These are phyloP conservation scores for Podaxis mareebaensis DNA, from an alignment of 768 basidiomycete species.

Conservation along the genomic window DNA sequence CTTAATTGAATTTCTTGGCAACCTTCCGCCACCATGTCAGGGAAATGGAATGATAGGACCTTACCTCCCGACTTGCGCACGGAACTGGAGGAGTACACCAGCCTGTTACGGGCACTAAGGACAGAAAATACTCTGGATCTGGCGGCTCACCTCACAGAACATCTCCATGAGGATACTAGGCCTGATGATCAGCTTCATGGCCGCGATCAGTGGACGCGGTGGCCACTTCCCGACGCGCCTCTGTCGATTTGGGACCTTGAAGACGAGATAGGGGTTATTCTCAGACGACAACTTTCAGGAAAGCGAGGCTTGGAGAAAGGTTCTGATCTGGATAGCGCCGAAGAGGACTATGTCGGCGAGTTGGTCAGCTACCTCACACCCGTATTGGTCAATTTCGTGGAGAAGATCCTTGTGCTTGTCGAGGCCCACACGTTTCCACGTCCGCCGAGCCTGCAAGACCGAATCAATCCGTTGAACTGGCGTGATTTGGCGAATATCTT, in stretches of 20 bases:
- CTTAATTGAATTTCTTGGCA: slow-evolving; percentile 1
- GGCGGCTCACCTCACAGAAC: background rate
- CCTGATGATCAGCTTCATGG: background rate
- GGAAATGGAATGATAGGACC: background rate
- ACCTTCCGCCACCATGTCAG: background rate
- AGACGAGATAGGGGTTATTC: background rate
- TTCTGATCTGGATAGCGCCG: background rate
- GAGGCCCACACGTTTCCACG: slow-evolving; percentile 2
- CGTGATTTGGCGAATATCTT: slow-evolving; percentile 10
- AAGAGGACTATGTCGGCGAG: background rate
- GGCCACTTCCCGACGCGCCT: slow-evolving; percentile 1
- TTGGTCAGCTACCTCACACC: background rate
- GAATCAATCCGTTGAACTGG: slow-evolving; percentile 9
- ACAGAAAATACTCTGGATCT: slow-evolving; percentile 2
- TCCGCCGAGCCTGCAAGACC: background rate
- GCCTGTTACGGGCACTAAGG: background rate
- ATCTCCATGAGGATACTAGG: background rate
- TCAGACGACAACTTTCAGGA: background rate
- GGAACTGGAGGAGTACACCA: background rate
- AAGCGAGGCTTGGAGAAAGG: background rate
- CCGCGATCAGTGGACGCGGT: slow-evolving; percentile 8
- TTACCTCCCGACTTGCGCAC: background rate
- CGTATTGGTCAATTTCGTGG: background rate
- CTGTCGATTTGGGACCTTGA: background rate
- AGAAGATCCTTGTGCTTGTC: background rate